Base-by-base conservation (phyloP, 371 early-diverging fungal genomes). In the Coemansia sp. region DNA sequence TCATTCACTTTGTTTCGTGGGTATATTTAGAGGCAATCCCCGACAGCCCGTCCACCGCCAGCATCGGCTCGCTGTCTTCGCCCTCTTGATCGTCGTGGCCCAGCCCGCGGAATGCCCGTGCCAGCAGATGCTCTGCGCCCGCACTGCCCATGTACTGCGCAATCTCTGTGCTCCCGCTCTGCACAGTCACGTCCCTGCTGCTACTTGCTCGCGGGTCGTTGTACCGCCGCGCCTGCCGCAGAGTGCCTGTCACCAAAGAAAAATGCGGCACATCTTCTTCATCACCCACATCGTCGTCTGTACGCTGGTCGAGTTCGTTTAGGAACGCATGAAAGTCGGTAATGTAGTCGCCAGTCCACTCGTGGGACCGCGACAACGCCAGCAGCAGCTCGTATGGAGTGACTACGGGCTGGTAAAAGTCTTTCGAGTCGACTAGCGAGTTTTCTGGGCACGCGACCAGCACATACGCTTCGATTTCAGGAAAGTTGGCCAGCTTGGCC, bases 401-500 rank as follows among this genome's bases (percentile, higher is more conserved):
- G 2, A 96, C 90, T 28, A 97, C 88, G 23, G 98, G 97, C 58
- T 86, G 87, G 72, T 90, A 89, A 78, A 93, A 96, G 69, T 96
- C 88, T 82, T 88, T 90, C 52, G 91, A 89, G 79, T 97, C 97
- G 61, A 96, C 88, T 71, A 97, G 82, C 59, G 91, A 87, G 83
- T 94, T 94, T 80, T 97, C 95, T 23, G 96, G 94, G 70, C 97
- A 97, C 13, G 95, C 94, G 3, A 96, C 93, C 54, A 95, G 84
- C 2, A 94, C 94, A 80, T 91, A 96, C 17, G 87, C 86, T 66
- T 97, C 93, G 46, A 96, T 89, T 79, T 96, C 98, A 80, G 91
- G 86, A 65, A 97, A 96, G 68, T 96, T 97, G 55, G 92, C 97
- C 84, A 97, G 88, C 78, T 97, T 97, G 61, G 94, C 92, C 3